Percentiles rank a stretch among this genome's conserved stretches.
These are phyloP conservation scores for Kazachstania sp. DNA, from an alignment of 1,139 yeast genomes.

Conservation along the genomic window DNA sequence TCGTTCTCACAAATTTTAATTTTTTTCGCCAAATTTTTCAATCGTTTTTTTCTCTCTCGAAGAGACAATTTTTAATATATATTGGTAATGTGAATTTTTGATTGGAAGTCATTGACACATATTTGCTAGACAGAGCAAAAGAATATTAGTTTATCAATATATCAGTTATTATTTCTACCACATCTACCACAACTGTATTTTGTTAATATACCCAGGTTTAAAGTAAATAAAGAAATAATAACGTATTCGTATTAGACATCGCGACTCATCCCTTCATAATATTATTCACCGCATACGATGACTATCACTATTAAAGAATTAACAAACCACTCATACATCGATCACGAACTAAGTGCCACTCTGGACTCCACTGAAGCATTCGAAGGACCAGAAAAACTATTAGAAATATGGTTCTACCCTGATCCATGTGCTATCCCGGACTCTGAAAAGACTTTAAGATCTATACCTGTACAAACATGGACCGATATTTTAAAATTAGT, in stretches of 20 bases:
- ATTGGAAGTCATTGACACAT: too few species aligned
- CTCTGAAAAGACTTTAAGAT: constrained; percentile 43
- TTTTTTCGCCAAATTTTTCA: not conserved
- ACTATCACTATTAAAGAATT: constrained; percentile 23
- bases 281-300: constrained; percentile 17
- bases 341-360: constrained; percentile 68
- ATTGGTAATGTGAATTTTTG: too few species aligned
- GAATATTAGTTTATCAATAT: too few species aligned
- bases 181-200: too few species aligned
- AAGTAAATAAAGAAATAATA: not conserved
- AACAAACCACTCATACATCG: constrained; percentile 48
- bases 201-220: too few species aligned
- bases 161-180: too few species aligned
- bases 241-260: not conserved
- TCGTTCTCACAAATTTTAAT: too few species aligned
- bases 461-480: constrained; percentile 62
- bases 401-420: constrained; percentile 84
- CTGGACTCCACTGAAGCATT: constrained; percentile 86
- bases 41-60: not conserved
- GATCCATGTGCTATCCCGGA: constrained; percentile 20
- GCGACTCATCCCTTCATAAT: not conserved
- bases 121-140: too few species aligned
- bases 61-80: too few species aligned
- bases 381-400: constrained; percentile 93
- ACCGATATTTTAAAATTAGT: constrained; percentile 68